Evolutionary conservation across 192 early-diverging fungal genomes (phyloP).

Genomic region (Coemansia sp.): DNA sequence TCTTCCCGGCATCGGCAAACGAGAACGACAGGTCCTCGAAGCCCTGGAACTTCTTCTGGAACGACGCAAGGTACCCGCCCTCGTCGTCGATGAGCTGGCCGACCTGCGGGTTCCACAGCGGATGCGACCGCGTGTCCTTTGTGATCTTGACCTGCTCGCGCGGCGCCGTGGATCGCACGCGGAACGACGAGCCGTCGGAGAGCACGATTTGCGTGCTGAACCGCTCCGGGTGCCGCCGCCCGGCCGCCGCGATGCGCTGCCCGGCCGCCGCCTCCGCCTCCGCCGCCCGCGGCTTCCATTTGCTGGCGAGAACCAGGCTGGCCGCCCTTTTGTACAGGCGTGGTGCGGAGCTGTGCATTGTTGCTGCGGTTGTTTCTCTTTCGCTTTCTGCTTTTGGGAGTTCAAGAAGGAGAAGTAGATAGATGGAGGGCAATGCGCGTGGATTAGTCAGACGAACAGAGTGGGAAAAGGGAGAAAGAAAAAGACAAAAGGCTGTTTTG

Average conservation of each 20-base stretch:
- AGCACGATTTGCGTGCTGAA: constrained; percentile 84
- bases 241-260: neutral
- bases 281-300: constrained; percentile 44
- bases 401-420: no score
- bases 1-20: constrained; percentile 24
- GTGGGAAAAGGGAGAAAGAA: no score
- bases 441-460: no score
- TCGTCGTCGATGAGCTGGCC: constrained; percentile 65
- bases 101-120: constrained; percentile 85
- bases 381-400: no score
- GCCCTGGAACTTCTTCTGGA: constrained; percentile 77
- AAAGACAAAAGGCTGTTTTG: no score
- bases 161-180: constrained; percentile 80
- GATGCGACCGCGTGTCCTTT: constrained; percentile 91
- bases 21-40: constrained; percentile 55
- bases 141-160: constrained; percentile 80
- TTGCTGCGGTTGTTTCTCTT: no score
- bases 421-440: no score
- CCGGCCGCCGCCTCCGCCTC: neutral
- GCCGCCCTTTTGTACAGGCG: constrained; percentile 12
- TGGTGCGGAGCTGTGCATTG: constrained; percentile 5
- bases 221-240: constrained; percentile 61
- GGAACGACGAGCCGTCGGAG: constrained; percentile 86
- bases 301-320: constrained; percentile 35
- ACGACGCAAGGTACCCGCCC: constrained; percentile 77